Conservation (phyloP, 257 asterid species). For the Scutellaria minor region DNA sequence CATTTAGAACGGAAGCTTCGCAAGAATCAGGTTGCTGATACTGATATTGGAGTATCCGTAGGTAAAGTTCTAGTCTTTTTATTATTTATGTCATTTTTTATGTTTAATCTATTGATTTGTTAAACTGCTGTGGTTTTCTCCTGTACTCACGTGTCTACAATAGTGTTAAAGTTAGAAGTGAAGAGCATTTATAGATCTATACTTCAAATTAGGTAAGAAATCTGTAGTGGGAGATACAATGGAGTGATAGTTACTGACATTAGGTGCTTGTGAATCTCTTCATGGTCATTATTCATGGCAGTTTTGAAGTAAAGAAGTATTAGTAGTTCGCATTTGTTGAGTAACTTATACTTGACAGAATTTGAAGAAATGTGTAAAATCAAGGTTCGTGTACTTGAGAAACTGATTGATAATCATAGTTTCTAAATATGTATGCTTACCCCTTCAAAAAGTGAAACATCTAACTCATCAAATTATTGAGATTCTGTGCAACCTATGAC, state of each 20-base stretch:
- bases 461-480: too few species aligned
- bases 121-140: neutral
- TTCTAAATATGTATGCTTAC: too few species aligned
- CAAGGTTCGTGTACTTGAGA: too few species aligned
- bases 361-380: too few species aligned
- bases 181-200: too few species aligned
- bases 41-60: slow-evolving; percentile 95
- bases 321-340: too few species aligned
- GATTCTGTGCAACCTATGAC: too few species aligned
- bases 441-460: too few species aligned
- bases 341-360: too few species aligned
- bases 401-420: too few species aligned
- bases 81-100: neutral
- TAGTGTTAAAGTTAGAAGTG: too few species aligned
- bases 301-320: slow-evolving; percentile 2
- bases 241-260: neutral
- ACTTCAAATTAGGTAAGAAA: too few species aligned
- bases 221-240: neutral
- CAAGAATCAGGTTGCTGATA: slow-evolving; percentile 98
- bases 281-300: neutral
- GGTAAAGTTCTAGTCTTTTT: slow-evolving; percentile 52
- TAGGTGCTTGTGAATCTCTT: neutral
- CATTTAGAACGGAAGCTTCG: slow-evolving; percentile 96
- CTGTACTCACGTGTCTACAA: neutral
- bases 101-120: neutral